phyloP scores from a whole-genome alignment of 352 stramenopile genomes.

The Pythium utonaiense region DNA sequence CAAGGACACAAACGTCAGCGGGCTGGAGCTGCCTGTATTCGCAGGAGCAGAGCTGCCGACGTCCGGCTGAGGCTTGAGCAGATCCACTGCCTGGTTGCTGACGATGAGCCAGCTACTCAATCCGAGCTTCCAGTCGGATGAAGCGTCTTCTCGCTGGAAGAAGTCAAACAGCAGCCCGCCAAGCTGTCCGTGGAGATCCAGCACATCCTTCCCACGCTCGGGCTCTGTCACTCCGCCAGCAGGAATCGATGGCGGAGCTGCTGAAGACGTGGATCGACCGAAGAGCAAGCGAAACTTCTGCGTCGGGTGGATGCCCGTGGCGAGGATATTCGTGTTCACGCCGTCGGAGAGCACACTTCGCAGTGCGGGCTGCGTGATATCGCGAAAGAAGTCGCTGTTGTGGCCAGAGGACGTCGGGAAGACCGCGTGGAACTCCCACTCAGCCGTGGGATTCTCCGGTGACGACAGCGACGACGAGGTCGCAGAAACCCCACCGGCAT shows the following conservation, averaged over 20 bases:
- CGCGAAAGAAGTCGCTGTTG: slow-evolving; percentile 45
- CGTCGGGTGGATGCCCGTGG: slow-evolving; percentile 60
- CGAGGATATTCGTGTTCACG: slow-evolving; percentile 64
- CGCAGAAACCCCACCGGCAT: slow-evolving; percentile 6
- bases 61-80: slow-evolving; percentile 32
- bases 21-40: background rate
- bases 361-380: slow-evolving; percentile 51
- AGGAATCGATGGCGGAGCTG: background rate
- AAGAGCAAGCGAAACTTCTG: slow-evolving; percentile 73
- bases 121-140: slow-evolving; percentile 38
- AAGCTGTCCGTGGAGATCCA: slow-evolving; percentile 60
- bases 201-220: slow-evolving; percentile 25
- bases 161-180: slow-evolving; percentile 47
- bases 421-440: slow-evolving; percentile 62
- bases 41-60: background rate
- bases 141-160: slow-evolving; percentile 23
- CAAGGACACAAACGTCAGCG: slow-evolving; percentile 48
- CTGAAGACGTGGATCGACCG: slow-evolving; percentile 44
- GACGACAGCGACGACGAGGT: background rate
- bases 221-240: background rate
- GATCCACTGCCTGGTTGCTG: slow-evolving; percentile 55
- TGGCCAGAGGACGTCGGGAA: slow-evolving; percentile 50
- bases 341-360: slow-evolving; percentile 34
- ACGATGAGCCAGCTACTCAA: slow-evolving; percentile 75
- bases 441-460: slow-evolving; percentile 20